These are phyloP conservation scores for Quercus tomentella DNA, from an alignment of 331 rosid species.

Conservation along the genomic window DNA sequence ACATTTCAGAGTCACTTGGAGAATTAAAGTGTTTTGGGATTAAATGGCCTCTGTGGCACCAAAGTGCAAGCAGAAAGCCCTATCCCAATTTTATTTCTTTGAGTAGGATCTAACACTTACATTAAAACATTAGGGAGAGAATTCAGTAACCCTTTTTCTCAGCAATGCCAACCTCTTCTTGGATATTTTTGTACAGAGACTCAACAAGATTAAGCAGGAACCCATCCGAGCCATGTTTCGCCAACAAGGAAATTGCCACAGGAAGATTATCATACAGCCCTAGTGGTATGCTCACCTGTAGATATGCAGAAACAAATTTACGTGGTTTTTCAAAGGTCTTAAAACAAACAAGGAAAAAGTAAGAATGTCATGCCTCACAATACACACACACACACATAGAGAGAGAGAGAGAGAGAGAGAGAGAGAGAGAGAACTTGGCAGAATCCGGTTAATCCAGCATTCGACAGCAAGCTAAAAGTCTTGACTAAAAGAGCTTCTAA, in stretches of 20 bases:
- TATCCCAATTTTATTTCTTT: not conserved
- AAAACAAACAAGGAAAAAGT: too few species aligned
- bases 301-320: not conserved
- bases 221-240: constrained; percentile 47
- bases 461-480: too few species aligned
- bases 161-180: constrained; percentile 18
- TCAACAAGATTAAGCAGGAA: constrained; percentile 39
- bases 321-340: not conserved
- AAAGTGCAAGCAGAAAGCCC: not conserved
- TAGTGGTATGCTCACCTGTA: constrained; percentile 48
- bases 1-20: not conserved
- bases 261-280: constrained; percentile 39
- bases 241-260: constrained; percentile 44
- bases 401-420: too few species aligned
- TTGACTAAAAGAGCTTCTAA: too few species aligned
- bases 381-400: not conserved
- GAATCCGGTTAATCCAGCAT: too few species aligned
- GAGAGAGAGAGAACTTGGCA: too few species aligned
- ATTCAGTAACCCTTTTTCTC: not conserved
- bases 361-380: not conserved
- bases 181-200: constrained; percentile 29
- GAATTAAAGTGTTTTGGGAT: not conserved
- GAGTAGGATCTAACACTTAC: not conserved
- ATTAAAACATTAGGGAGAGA: not conserved
- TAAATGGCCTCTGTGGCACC: not conserved